Evolutionary conservation across 495 filamentous ascomycete genomes (phyloP).

Genomic region (Cudoniella acicularis): DNA sequence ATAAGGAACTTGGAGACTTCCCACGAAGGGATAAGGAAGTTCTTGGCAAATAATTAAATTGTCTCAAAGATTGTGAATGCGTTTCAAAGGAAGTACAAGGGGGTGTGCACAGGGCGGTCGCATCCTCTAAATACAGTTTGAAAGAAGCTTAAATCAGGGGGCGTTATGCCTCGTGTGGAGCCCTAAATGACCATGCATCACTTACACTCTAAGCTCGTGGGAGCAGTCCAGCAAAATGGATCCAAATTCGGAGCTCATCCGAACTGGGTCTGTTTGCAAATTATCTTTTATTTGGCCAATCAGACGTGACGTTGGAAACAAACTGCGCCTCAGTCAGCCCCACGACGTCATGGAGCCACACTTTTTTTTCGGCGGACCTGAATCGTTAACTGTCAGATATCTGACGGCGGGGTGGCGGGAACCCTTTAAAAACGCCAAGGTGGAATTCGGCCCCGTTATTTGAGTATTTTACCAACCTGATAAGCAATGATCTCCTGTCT

Average conservation of each 20-base stretch:
- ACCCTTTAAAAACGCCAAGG: neutral
- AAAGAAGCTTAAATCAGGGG: neutral
- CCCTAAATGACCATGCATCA: too few relatives aligned
- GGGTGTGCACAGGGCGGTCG: neutral
- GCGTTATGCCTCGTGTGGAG: neutral
- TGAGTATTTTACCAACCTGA: too few relatives aligned
- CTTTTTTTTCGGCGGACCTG: too few relatives aligned
- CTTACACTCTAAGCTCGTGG: slow-evolving; percentile 6
- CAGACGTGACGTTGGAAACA: too few relatives aligned
- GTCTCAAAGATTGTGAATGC: neutral
- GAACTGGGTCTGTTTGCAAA: too few relatives aligned
- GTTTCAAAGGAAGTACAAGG: neutral
- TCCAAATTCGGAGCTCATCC: too few relatives aligned
- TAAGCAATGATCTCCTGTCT: too few relatives aligned
- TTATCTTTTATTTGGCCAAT: neutral
- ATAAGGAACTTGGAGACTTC: neutral
- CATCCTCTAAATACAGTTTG: too few relatives aligned
- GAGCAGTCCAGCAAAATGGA: too few relatives aligned
- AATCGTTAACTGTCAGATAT: too few relatives aligned
- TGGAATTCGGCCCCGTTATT: neutral
- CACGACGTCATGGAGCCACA: neutral
- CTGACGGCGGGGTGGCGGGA: neutral
- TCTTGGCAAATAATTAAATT: too few relatives aligned
- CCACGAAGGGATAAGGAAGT: neutral
- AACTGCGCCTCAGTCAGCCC: neutral